Evolutionary conservation across 805 yeast species (phyloP).

Genomic region (Schwanniomyces sp.): DNA sequence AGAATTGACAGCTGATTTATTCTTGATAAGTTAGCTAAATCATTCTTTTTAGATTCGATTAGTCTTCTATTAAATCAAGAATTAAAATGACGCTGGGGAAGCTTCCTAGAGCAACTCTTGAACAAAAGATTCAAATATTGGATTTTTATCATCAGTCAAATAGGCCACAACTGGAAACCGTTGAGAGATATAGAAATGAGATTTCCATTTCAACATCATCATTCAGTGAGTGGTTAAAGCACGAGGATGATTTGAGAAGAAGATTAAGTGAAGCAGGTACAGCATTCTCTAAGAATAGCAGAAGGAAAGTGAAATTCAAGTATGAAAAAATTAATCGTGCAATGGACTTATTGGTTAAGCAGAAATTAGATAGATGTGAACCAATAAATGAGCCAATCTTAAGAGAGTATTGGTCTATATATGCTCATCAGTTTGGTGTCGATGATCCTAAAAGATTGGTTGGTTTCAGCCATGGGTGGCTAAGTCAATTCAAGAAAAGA

Average conservation of each 20-base stretch:
- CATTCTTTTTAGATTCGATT: background rate
- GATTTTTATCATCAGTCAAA: constrained; percentile 49
- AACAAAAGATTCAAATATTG: constrained; percentile 56
- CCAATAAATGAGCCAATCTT: constrained; percentile 56
- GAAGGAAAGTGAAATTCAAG: constrained; percentile 51
- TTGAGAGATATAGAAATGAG: constrained; percentile 48
- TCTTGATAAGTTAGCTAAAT: background rate
- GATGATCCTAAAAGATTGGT: constrained; percentile 58
- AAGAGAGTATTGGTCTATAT: constrained; percentile 55
- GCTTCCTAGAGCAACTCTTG: constrained; percentile 55
- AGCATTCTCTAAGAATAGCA: constrained; percentile 31
- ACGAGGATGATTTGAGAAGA: constrained; percentile 49
- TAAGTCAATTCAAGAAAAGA: constrained; percentile 58
- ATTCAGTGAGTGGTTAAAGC: constrained; percentile 61
- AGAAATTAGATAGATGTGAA: constrained; percentile 40
- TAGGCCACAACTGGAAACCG: constrained; percentile 58
- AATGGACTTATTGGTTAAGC: constrained; percentile 55
- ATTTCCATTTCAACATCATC: constrained; percentile 60
- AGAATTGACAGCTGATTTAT: background rate
- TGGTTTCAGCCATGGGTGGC: constrained; percentile 63
- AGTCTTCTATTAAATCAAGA: background rate
- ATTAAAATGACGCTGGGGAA: constrained; percentile 14
- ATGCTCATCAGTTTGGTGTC: constrained; percentile 56
- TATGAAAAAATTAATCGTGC: constrained; percentile 59
- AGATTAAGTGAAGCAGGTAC: constrained; percentile 39